Evolutionary conservation across 2,329 filamentous ascomycete species (phyloP).

Genomic region (Metarhizium album): DNA sequence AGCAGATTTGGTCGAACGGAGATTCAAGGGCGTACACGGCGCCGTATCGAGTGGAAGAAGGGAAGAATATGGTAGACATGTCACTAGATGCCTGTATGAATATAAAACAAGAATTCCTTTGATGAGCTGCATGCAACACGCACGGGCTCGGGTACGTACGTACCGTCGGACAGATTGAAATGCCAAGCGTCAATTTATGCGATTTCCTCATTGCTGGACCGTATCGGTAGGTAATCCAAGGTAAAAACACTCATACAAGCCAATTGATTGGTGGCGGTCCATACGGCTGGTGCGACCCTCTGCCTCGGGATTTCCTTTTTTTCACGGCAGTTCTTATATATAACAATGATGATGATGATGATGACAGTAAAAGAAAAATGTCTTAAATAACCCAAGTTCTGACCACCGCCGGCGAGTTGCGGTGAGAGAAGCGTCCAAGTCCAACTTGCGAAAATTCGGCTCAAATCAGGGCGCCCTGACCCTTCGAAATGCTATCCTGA

Average conservation of each 20-base stretch:
- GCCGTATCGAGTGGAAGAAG: neutral
- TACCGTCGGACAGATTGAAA: too few relatives aligned
- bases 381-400: neutral
- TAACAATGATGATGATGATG: too few relatives aligned
- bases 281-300: too few relatives aligned
- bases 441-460: neutral
- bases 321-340: too few relatives aligned
- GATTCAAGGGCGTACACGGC: neutral
- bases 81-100: slow-evolving; percentile 8
- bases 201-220: too few relatives aligned
- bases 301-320: too few relatives aligned
- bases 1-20: neutral
- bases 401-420: neutral
- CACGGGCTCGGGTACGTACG: too few relatives aligned
- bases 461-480: neutral
- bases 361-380: neutral
- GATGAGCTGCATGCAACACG: neutral
- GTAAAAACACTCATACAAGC: too few relatives aligned
- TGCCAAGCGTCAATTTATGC: too few relatives aligned
- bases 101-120: neutral
- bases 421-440: neutral
- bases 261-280: too few relatives aligned
- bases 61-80: neutral
- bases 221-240: too few relatives aligned
- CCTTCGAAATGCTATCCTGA: neutral